phyloP scores from a whole-genome alignment of 345 rosid genomes.

The Ceriops tagal region DNA sequence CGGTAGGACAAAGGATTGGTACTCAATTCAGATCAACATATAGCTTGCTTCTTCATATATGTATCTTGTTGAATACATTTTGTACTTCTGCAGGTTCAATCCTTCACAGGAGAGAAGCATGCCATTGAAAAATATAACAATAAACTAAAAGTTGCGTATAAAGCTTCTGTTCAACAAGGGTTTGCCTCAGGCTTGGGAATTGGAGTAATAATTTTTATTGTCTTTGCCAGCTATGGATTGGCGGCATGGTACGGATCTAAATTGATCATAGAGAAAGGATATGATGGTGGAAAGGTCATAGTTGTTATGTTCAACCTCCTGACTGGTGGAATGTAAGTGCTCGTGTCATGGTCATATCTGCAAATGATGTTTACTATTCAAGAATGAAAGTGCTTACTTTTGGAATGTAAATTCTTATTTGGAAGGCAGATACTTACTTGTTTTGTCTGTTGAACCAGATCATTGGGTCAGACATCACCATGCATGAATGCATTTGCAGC shows the following conservation, averaged over 20 bases:
- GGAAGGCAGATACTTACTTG: background rate
- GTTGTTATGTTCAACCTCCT: constrained; percentile 58
- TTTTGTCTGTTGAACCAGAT: constrained; percentile 29
- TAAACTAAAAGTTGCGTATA: constrained; percentile 55
- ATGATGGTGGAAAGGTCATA: constrained; percentile 73
- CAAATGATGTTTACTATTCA: background rate
- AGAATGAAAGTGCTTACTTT: background rate
- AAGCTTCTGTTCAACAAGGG: constrained; percentile 58
- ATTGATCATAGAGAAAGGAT: constrained; percentile 57
- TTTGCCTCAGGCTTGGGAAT: constrained; percentile 66
- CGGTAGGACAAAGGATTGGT: constrained; percentile 42
- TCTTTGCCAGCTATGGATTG: constrained; percentile 54
- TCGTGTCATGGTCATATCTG: background rate
- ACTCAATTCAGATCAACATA: background rate
- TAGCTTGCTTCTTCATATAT: background rate
- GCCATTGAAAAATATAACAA: constrained; percentile 58
- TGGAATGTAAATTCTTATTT: background rate
- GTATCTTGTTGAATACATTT: background rate
- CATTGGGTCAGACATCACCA: constrained; percentile 66
- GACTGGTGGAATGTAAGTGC: constrained; percentile 75
- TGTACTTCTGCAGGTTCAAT: constrained; percentile 46
- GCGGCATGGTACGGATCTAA: constrained; percentile 75
- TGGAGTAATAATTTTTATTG: constrained; percentile 41
- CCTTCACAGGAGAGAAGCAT: constrained; percentile 83
- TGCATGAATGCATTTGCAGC: constrained; percentile 58